phyloP scores from a whole-genome alignment of 2,329 filamentous ascomycete species.

The Colletotrichum neosansevieriae region DNA sequence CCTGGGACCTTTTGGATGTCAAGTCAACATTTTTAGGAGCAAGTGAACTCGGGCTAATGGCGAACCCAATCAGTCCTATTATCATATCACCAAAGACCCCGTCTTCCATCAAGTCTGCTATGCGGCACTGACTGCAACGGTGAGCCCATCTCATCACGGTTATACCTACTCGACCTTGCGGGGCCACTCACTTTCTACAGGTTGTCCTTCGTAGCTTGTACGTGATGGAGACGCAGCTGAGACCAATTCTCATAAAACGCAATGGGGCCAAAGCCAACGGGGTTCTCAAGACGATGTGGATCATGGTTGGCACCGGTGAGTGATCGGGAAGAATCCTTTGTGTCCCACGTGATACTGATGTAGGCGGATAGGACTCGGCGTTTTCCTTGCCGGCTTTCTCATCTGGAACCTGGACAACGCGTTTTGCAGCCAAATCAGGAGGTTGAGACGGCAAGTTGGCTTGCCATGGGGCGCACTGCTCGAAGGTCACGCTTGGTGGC shows the following conservation, averaged over 20 bases:
- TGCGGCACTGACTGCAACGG: constrained; percentile 74
- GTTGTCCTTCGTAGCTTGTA: constrained; percentile 81
- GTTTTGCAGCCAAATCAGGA: constrained; percentile 75
- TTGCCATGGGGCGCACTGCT: constrained; percentile 85
- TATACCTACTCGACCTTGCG: not conserved
- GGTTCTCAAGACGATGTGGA: constrained; percentile 76
- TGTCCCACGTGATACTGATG: not conserved
- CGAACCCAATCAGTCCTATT: constrained; percentile 56
- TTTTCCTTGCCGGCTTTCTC: constrained; percentile 80
- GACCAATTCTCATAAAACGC: constrained; percentile 59
- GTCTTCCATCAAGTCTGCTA: constrained; percentile 87
- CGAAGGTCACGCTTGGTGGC: constrained; percentile 71
- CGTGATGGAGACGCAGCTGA: constrained; percentile 71
- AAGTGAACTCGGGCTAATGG: not conserved
- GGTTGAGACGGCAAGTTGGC: constrained; percentile 75
- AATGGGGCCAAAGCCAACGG: constrained; percentile 62
- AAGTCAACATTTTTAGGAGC: not conserved
- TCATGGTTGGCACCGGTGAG: constrained; percentile 71
- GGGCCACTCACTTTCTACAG: constrained; percentile 1
- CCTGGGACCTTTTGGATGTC: not conserved
- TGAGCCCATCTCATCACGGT: not conserved
- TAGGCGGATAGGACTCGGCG: constrained; percentile 65
- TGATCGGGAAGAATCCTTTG: not conserved
- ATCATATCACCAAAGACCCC: constrained; percentile 85
- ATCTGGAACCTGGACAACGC: constrained; percentile 85